Base-by-base conservation (phyloP, 768 basidiomycete genomes). In the Boletus patriciae region DNA sequence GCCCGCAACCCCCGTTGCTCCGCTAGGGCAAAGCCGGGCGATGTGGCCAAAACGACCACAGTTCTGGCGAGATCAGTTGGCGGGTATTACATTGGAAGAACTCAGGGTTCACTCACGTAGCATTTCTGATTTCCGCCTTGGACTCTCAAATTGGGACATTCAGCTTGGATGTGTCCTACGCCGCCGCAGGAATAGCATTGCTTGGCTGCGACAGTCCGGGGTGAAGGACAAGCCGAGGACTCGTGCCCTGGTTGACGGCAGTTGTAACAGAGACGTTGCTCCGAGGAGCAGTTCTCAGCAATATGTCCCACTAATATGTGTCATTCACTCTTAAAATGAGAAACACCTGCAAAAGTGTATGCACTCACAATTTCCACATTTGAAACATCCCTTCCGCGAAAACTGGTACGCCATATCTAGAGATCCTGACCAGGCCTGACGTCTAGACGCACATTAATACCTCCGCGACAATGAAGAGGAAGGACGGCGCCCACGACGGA, bases 211-310 rank as follows among this genome's bases (percentile, higher is more conserved):
- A 87, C 88, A 40, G 85, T 87, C 59, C 91, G 83, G 38, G 93
- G 92, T 62, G 85, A 84, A 40, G 92, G 88, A 71, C 94, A 95
- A 53, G 88, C 85, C 53, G 90, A 87, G 19, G 90, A 92, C 73
- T 95, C 93, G 65, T 95, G 94, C 40, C 94, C 94, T n/a, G 92
- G 89, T 70, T 94, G 90, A 62, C 91, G 86, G 73, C 94, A 96
- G 71, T 95, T 96, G 77, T 94, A 96, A 76, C 94, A 96, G 57
- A 96, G 83, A 65, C 92, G 85, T 71, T 90, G 85, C 66, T 90
- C 89, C 61, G 90, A 91, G 45, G 91, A 82, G 71, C 93, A 96
- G 66, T 88, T 90, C 79, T 93, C 92, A 66, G 93, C 93, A 67
- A 95, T 90, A 73, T 96, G 93, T 46, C 93, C 93, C 70, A 94